Conservation (phyloP, 2,329 filamentous ascomycete genomes). For the Calonectria montana region DNA sequence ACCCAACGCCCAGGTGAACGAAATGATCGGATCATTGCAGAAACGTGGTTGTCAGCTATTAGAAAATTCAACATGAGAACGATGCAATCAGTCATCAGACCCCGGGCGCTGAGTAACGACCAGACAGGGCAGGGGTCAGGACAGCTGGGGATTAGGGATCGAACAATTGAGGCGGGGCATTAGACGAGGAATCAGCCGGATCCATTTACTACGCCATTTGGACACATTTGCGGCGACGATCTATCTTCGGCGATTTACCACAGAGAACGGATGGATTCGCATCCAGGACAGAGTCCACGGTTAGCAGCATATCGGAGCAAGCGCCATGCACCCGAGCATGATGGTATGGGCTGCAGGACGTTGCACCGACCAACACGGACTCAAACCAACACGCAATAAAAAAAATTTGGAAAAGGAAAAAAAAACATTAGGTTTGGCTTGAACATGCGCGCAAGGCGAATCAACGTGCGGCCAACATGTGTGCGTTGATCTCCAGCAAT, state of each 20-base stretch:
- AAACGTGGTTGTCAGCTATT: not conserved
- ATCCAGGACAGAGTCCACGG: slow-evolving; percentile 3
- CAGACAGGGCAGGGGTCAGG: slow-evolving; percentile 30
- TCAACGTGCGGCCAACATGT: slow-evolving; percentile 29
- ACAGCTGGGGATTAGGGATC: slow-evolving; percentile 30
- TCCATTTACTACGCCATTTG: slow-evolving; percentile 24
- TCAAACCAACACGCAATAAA: not conserved
- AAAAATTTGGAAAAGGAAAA: slow-evolving; percentile 18
- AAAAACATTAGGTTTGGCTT: slow-evolving; percentile 32
- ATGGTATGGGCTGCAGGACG: slow-evolving; percentile 24
- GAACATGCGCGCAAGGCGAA: slow-evolving; percentile 35
- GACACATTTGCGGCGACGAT: slow-evolving; percentile 22
- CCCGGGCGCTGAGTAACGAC: slow-evolving; percentile 31
- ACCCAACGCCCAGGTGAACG: slow-evolving; percentile 55
- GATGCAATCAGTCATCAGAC: slow-evolving; percentile 11
- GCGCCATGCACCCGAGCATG: slow-evolving; percentile 13
- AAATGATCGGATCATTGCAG: slow-evolving; percentile 8
- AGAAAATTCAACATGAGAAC: slow-evolving; percentile 13
- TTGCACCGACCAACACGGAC: slow-evolving; percentile 26
- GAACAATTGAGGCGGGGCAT: slow-evolving; percentile 36
- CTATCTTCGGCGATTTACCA: slow-evolving; percentile 16
- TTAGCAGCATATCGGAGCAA: slow-evolving; percentile 2
- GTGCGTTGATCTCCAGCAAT: slow-evolving; percentile 39
- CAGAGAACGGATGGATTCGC: not conserved
- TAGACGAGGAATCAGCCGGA: slow-evolving; percentile 22